Base-by-base conservation (phyloP, 2,329 filamentous ascomycete genomes). In the Calonectria hongkongensis region DNA sequence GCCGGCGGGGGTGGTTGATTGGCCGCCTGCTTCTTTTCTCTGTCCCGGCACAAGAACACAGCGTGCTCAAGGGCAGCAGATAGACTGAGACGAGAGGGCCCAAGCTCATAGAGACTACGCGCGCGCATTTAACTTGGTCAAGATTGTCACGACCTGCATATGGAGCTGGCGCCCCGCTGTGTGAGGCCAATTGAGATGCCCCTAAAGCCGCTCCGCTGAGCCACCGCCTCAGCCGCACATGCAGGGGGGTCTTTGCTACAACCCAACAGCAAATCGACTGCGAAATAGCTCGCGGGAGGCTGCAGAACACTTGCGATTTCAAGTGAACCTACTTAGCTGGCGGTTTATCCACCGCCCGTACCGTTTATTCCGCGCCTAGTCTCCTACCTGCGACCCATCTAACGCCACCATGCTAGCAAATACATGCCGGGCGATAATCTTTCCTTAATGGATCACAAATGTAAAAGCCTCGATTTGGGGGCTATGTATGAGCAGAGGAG, bases 191-290 rank as follows among this genome's bases (percentile, higher is more conserved):
- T 39, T 5, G 28, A 21, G n/a, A 8, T 8, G 30, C 4, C 10
- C 10, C 33, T 7, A 2, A 21, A n/a, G 30, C 30, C 30, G 51
- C 30, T 8, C 13, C 15, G n/a, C 28, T n/a, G n/a, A 33, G 50
- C 28, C 28, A 54, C 28, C 16, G 6, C 16, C 18, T 56, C 51
- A 56, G 51, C 51, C 51, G 51, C 51, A 56, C n/a, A 56, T 56
- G 51, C 51, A 56, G 51, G 27, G 50, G 50, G 12, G 10, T 36
- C 27, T 45, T 54, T n/a, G 6, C 18, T 2, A 2, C 18, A 18
- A 56, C 18, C 10, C 10, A 56, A 56, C 51, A 13, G 10, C 51
- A 3, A 39, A 7, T 21, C 28, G 5, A 36, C 16, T 15, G 30
- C 30, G 15, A 43, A 25, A 21, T 36, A 10, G 10, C 41, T 43